phyloP scores from a whole-genome alignment of 2,329 filamentous ascomycete genomes.

The Colletotrichum sp. region DNA sequence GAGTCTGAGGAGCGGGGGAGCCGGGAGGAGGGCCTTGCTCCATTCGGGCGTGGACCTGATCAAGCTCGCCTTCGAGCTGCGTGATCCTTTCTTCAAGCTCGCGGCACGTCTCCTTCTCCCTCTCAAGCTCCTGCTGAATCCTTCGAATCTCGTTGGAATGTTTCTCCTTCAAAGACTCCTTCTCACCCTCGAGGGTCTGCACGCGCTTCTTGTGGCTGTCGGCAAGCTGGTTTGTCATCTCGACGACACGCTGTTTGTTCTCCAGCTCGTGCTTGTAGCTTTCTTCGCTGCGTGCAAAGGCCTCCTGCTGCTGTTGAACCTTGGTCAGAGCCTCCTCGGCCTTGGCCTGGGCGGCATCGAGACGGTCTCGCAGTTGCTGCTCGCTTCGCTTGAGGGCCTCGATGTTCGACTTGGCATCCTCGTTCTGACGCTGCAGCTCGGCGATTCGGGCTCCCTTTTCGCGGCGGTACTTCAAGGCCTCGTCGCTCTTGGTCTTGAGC shows the following conservation, averaged over 20 bases:
- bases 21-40: conserved; percentile 47
- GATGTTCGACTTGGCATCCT: conserved; percentile 79
- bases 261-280: conserved; percentile 88
- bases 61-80: conserved; percentile 58
- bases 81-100: conserved; percentile 54
- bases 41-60: conserved; percentile 54
- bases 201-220: conserved; percentile 74
- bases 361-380: conserved; percentile 76
- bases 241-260: conserved; percentile 78
- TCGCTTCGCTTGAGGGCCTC: conserved; percentile 83
- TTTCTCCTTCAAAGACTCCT: conserved; percentile 65
- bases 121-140: conserved; percentile 62
- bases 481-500: conserved; percentile 85
- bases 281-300: conserved; percentile 81
- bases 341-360: conserved; percentile 85
- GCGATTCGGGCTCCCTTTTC: conserved; percentile 91
- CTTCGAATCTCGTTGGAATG: conserved; percentile 65
- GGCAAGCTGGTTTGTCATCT: conserved; percentile 79
- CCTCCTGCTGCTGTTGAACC: conserved; percentile 85
- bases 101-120: conserved; percentile 51
- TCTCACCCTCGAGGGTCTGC: conserved; percentile 71
- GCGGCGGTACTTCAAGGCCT: conserved; percentile 89
- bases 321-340: conserved; percentile 82
- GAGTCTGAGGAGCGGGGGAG: conserved; percentile 62
- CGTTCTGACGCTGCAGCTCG: conserved; percentile 85